Conservation (phyloP, 2,329 filamentous ascomycete genomes). For the Alternaria sp. region DNA sequence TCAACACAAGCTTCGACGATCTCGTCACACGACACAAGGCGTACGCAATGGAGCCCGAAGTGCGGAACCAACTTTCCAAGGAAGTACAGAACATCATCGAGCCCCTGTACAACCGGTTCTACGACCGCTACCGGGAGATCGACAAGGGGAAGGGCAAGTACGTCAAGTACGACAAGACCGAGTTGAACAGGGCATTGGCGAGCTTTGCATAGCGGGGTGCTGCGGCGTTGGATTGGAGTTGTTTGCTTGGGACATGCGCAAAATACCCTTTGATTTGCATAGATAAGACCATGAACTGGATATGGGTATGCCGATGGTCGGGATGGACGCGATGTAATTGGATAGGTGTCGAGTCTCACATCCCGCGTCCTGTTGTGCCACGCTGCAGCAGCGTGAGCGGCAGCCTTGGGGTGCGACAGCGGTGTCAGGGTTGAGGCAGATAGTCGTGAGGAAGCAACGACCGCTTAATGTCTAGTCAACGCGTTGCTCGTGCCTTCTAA, state of each 20-base stretch:
- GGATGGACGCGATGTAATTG: constrained; percentile 24
- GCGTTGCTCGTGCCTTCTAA: constrained; percentile 15
- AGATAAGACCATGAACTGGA: constrained; percentile 24
- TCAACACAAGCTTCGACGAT: constrained; percentile 91
- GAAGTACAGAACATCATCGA: constrained; percentile 93
- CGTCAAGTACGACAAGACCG: constrained; percentile 92
- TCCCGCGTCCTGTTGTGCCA: constrained; percentile 19
- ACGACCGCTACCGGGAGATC: constrained; percentile 95
- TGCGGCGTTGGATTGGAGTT: constrained; percentile 30
- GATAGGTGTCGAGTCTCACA: constrained; percentile 16
- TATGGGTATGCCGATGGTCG: constrained; percentile 10
- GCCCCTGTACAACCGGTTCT: constrained; percentile 92
- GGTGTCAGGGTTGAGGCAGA: not conserved
- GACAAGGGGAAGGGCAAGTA: constrained; percentile 99
- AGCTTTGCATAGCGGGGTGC: constrained; percentile 47
- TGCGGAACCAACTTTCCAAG: constrained; percentile 76
- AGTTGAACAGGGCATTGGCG: constrained; percentile 69
- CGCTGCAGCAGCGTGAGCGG: constrained; percentile 8
- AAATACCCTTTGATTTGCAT: constrained; percentile 42
- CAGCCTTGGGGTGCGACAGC: not conserved
- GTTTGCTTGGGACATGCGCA: constrained; percentile 25
- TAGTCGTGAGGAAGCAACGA: not conserved
- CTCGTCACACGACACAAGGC: constrained; percentile 81
- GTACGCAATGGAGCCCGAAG: constrained; percentile 89
- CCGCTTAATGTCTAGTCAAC: not conserved